Evolutionary conservation across 106 monocot species (phyloP).

Genomic region (Allium sativum): DNA sequence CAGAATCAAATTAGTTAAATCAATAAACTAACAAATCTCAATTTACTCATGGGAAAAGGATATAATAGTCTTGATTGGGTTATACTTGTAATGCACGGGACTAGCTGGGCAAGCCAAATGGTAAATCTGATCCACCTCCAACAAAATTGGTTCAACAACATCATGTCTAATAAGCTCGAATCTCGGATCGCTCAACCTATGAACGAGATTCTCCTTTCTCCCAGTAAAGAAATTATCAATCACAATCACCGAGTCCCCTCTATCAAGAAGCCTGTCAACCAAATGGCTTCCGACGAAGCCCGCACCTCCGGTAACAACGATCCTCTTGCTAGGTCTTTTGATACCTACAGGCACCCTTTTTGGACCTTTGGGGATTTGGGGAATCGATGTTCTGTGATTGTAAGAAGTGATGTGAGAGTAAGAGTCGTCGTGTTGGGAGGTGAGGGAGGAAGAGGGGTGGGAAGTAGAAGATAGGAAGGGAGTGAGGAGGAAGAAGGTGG

Average conservation of each 20-base stretch:
- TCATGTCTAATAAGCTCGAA: slow-evolving; percentile 69
- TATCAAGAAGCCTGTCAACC: slow-evolving; percentile 33
- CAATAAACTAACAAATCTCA: neutral
- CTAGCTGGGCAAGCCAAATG: slow-evolving; percentile 62
- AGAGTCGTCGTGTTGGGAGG: slow-evolving; percentile 1
- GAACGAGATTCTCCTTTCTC: slow-evolving; percentile 52
- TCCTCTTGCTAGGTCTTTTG: slow-evolving; percentile 10
- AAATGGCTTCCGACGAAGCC: slow-evolving; percentile 65
- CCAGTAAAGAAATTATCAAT: slow-evolving; percentile 72
- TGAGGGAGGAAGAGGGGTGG: slow-evolving; percentile 17
- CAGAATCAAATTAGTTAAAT: too few relatives aligned
- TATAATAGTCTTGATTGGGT: slow-evolving; percentile 76
- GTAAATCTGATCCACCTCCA: slow-evolving; percentile 67
- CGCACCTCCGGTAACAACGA: slow-evolving; percentile 63
- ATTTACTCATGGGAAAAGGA: slow-evolving; percentile 17
- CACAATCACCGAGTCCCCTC: slow-evolving; percentile 57
- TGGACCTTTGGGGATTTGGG: slow-evolving; percentile 1
- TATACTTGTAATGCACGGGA: slow-evolving; percentile 69
- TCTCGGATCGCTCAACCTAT: slow-evolving; percentile 48
- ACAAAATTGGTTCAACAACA: slow-evolving; percentile 56
- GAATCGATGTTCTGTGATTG: neutral
- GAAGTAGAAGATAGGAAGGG: slow-evolving; percentile 8
- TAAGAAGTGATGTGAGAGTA: neutral
- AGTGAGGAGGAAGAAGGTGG: slow-evolving; percentile 11
- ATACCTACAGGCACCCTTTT: slow-evolving; percentile 23